Evolutionary conservation across 331 rosid species (phyloP).

Genomic region (Pyracantha coccinea): DNA sequence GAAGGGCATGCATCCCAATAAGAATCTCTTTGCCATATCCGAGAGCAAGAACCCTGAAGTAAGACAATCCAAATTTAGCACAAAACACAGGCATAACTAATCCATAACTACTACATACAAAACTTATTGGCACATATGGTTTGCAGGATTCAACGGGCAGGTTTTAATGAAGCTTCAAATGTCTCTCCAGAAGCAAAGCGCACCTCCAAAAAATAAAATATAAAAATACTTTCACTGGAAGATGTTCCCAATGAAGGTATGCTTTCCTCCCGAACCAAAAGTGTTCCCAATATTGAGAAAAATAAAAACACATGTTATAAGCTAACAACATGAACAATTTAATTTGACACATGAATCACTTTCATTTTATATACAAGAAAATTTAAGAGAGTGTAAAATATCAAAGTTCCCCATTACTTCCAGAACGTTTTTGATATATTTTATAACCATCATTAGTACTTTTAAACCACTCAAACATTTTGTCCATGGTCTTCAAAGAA

Average conservation of each 20-base stretch:
- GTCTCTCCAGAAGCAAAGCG: background rate
- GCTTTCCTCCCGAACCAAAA: background rate
- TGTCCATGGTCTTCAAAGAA: background rate
- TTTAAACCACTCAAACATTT: background rate
- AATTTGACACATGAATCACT: background rate
- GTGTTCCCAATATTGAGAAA: background rate
- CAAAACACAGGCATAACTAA: background rate
- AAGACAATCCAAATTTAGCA: background rate
- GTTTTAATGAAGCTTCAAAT: background rate
- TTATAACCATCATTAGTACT: background rate
- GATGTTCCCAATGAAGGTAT: background rate
- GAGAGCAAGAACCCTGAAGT: constrained; percentile 89
- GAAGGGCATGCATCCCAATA: constrained; percentile 88
- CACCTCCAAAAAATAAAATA: background rate
- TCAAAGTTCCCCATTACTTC: background rate
- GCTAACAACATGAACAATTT: background rate
- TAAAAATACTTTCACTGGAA: background rate
- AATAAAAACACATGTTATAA: background rate
- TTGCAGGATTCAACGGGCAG: no score
- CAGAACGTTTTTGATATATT: background rate
- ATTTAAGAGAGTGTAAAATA: background rate
- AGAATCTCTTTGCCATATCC: constrained; percentile 96
- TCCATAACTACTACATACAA: background rate
- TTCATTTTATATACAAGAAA: background rate
- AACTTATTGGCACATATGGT: background rate